Evolutionary conservation across 2,329 filamentous ascomycete species (phyloP), one percentile per base, ranked within the genome.

Genomic region (Epichloe uncinata): DNA sequence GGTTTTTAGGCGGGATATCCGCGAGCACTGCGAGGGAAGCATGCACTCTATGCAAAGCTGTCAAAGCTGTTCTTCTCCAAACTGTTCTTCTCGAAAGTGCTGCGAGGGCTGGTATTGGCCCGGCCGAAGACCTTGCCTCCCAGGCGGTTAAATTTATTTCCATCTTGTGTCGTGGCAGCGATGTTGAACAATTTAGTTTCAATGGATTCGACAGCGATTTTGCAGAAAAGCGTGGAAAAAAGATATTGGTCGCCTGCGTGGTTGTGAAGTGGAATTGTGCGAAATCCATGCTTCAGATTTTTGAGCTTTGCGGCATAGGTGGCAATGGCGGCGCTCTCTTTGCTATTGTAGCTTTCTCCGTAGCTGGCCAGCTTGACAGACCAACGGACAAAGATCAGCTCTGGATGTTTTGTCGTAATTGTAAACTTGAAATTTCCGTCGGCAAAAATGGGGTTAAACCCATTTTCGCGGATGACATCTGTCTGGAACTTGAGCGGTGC

Each of bases 301-400:
- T 77, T 83, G 47, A 97, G 81, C 69, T 97, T 97, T 54, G 87
- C 90, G 2, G 88, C 97, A 67, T 91, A 97, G 1, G 85, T 93
- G 3, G 88, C 93, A 51, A 96, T 75, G 20, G 87, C 71, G 56
- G 77, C 68, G 59, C 74, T 68, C 54, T 82, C 82, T 49, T 60
- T 60, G 56, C 61, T 65, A 52, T 78, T 85, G 56, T 79, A 78
- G 56, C 73, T 83, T 58, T 82, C 77, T 41, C 86, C 86, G 61
- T 91, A 87, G 52, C 80, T 74, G 1, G 89, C 90, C 57, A 93
- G 85, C 75, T 87, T 91, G 50, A 97, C 88, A 22, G 84, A 90
- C 79, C 88, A 95, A 43, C 89, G 85, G 48, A 98, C 82, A 66
- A 97, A 97, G 51, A 97, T 85, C 33, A 98, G 74, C 58, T 93